These are phyloP conservation scores for Laetiporus sulphureus DNA, from an alignment of 1,284 basidiomycete species.

Conservation along the genomic window DNA sequence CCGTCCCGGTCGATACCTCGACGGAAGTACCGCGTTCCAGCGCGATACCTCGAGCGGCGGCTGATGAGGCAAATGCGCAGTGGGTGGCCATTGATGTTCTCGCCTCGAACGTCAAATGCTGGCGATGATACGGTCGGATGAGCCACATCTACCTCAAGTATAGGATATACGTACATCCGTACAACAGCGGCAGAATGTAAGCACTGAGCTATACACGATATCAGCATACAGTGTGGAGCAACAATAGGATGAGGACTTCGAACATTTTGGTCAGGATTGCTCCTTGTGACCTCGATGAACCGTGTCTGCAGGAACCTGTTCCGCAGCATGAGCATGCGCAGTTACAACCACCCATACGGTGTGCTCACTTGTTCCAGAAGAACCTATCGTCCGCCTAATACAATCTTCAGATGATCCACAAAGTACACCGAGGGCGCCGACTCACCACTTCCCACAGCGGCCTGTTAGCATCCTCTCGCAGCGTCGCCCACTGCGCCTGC, in stretches of 20 bases:
- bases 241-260: slow-evolving; percentile 29
- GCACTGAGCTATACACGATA: slow-evolving; percentile 75
- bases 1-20: slow-evolving; percentile 87
- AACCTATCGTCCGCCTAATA: slow-evolving; percentile 87
- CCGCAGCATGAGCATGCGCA: slow-evolving; percentile 5
- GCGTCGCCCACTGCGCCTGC: slow-evolving; percentile 72
- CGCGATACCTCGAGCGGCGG: slow-evolving; percentile 87
- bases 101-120: slow-evolving; percentile 87
- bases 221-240: too few relatives aligned
- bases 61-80: slow-evolving; percentile 88
- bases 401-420: slow-evolving; percentile 8
- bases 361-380: slow-evolving; percentile 91
- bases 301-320: slow-evolving; percentile 64
- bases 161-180: slow-evolving; percentile 77
- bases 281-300: slow-evolving; percentile 56
- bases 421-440: slow-evolving; percentile 5
- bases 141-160: too few relatives aligned
- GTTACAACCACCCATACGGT: slow-evolving; percentile 4
- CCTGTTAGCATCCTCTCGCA: slow-evolving; percentile 43
- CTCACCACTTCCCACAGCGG: slow-evolving; percentile 70
- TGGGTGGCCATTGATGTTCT: slow-evolving; percentile 73
- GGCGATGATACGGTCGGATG: slow-evolving; percentile 9
- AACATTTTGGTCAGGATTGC: slow-evolving; percentile 53
- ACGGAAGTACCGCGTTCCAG: slow-evolving; percentile 96
- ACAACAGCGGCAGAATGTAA: slow-evolving; percentile 89